Conservation (phyloP, 371 early-diverging fungal genomes). For the Syncephalastrum contaminatum region DNA sequence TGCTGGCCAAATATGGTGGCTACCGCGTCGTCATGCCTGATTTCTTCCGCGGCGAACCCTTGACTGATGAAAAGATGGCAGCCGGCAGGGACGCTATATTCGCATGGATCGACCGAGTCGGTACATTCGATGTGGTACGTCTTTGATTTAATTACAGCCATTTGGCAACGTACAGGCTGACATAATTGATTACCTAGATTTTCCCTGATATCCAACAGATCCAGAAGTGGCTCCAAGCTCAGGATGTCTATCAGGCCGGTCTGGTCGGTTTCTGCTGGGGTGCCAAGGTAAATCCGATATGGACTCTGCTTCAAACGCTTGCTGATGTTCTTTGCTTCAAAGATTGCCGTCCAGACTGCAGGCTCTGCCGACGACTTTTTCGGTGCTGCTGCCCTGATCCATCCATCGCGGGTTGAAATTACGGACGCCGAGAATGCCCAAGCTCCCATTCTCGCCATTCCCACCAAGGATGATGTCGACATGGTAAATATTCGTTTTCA, state of each 20-base stretch:
- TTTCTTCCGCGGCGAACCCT: conserved; percentile 55
- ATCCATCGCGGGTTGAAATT: conserved; percentile 56
- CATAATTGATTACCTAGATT: conserved; percentile 8
- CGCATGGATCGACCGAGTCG: conserved; percentile 29
- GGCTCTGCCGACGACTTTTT: conserved; percentile 22
- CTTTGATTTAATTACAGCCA: neutral
- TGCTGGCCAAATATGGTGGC: conserved; percentile 49
- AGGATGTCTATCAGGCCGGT: conserved; percentile 39
- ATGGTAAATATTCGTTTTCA: conserved; percentile 14
- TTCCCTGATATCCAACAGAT: conserved; percentile 31
- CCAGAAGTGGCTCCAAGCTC: conserved; percentile 29
- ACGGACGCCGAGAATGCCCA: conserved; percentile 52
- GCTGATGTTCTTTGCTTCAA: neutral
- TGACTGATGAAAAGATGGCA: conserved; percentile 5
- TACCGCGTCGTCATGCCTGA: conserved; percentile 68
- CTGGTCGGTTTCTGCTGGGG: conserved; percentile 71
- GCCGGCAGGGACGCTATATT: conserved; percentile 23
- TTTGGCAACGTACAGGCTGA: neutral
- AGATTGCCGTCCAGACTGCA: conserved; percentile 40
- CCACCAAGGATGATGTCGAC: conserved; percentile 63
- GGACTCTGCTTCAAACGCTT: no score
- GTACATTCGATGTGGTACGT: conserved; percentile 27
- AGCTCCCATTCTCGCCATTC: conserved; percentile 63
- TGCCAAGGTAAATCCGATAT: conserved; percentile 25
- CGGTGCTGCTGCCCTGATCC: conserved; percentile 58